Evolutionary conservation across 257 asterid genomes (phyloP).

Genomic region (Rehmannia glutinosa): DNA sequence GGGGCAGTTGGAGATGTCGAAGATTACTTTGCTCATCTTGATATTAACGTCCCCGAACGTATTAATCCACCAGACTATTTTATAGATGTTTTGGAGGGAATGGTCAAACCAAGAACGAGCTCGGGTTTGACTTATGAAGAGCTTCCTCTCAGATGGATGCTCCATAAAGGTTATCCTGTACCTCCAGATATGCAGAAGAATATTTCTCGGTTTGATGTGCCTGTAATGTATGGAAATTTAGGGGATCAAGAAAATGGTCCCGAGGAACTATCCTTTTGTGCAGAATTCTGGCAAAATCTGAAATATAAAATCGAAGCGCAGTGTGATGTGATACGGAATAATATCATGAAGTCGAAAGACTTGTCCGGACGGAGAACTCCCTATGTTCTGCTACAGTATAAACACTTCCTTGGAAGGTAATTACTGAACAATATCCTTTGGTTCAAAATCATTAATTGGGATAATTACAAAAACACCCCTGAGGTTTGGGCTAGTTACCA

Average conservation of each 20-base stretch:
- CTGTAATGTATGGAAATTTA: conserved; percentile 21
- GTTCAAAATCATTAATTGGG: too few species aligned
- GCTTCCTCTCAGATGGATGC: conserved; percentile 91
- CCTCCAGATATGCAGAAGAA: conserved; percentile 63
- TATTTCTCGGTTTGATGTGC: conserved; percentile 24
- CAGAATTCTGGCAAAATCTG: conserved; percentile 64
- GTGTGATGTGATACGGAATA: conserved; percentile 47
- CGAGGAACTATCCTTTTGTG: conserved; percentile 51
- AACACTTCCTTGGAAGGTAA: conserved; percentile 79
- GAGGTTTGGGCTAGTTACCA: too few species aligned
- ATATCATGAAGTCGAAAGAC: conserved; percentile 61
- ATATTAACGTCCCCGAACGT: conserved; percentile 77
- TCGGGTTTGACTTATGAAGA: conserved; percentile 52
- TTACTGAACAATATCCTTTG: background rate
- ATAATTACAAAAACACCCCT: too few species aligned
- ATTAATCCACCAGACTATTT: conserved; percentile 91
- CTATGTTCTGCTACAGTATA: conserved; percentile 52
- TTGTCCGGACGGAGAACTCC: conserved; percentile 80
- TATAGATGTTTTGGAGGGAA: conserved; percentile 88
- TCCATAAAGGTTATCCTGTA: conserved; percentile 69
- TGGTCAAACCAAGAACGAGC: conserved; percentile 59
- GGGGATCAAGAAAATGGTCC: conserved; percentile 32
- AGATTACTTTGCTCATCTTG: conserved; percentile 67
- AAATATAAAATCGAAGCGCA: conserved; percentile 46
- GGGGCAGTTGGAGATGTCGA: conserved; percentile 84